Conservation (phyloP, 257 asterid genomes). For the Scutellaria minor region DNA sequence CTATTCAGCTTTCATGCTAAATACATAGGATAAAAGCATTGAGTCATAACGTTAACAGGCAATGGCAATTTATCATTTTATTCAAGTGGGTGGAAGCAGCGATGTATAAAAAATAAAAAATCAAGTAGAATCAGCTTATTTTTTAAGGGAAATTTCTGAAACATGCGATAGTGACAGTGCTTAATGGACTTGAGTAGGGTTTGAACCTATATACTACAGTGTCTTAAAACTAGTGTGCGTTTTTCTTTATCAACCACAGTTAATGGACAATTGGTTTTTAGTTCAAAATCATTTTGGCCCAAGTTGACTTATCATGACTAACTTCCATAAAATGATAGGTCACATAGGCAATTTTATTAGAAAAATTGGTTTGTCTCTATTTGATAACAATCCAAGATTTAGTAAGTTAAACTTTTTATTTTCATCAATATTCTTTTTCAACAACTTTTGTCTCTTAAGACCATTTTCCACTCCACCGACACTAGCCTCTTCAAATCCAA, state of each 20-base stretch:
- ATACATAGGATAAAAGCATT: neutral
- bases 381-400: neutral
- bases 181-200: too few relatives aligned
- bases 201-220: too few relatives aligned
- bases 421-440: neutral
- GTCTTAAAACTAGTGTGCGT: neutral
- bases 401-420: neutral
- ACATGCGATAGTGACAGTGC: neutral
- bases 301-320: conserved; percentile 1
- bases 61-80: conserved; percentile 4
- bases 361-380: neutral
- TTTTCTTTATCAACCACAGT: neutral
- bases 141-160: neutral
- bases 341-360: neutral
- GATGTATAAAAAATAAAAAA: neutral
- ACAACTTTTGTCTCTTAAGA: neutral
- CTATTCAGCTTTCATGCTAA: neutral
- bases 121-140: neutral
- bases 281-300: neutral
- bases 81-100: conserved; percentile 14
- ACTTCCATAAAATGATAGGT: neutral
- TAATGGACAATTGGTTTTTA: neutral
- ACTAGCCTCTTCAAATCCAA: neutral
- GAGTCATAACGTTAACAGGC: conserved; percentile 6
- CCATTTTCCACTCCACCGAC: neutral